Conservation (phyloP, 305 asterid genomes). For the Solanum hybrid region DNA sequence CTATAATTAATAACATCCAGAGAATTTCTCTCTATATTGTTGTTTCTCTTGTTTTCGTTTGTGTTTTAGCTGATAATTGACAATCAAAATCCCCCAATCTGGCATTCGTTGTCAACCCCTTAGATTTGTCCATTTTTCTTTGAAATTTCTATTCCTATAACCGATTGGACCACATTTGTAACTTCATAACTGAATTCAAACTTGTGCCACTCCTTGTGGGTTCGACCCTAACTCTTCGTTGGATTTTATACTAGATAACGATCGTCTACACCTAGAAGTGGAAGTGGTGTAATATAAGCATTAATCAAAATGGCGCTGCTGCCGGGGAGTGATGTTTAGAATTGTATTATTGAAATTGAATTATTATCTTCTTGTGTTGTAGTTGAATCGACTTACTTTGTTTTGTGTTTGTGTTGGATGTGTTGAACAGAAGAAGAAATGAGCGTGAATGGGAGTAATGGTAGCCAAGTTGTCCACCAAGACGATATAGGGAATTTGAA, state of each 20-base stretch:
- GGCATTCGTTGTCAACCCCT: background rate
- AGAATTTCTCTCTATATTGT: background rate
- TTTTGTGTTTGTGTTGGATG: background rate
- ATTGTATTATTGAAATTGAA: background rate
- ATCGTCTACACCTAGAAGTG: background rate
- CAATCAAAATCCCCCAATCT: background rate
- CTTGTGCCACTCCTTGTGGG: background rate
- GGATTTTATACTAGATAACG: background rate
- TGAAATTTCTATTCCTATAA: background rate
- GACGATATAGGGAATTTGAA: too few species aligned
- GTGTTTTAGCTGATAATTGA: background rate
- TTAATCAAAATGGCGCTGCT: background rate
- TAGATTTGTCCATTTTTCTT: background rate
- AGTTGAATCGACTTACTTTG: background rate
- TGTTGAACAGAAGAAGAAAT: background rate
- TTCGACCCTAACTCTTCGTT: background rate
- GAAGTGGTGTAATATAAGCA: background rate
- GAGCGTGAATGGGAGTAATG: background rate
- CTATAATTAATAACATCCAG: background rate
- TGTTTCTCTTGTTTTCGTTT: background rate
- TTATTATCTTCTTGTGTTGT: background rate
- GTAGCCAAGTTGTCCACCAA: too few species aligned
- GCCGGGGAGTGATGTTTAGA: background rate
- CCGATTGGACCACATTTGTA: background rate
- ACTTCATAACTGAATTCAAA: background rate